Evolutionary conservation across 1,284 basidiomycete genomes (phyloP).

Genomic region (Irpex sp.): DNA sequence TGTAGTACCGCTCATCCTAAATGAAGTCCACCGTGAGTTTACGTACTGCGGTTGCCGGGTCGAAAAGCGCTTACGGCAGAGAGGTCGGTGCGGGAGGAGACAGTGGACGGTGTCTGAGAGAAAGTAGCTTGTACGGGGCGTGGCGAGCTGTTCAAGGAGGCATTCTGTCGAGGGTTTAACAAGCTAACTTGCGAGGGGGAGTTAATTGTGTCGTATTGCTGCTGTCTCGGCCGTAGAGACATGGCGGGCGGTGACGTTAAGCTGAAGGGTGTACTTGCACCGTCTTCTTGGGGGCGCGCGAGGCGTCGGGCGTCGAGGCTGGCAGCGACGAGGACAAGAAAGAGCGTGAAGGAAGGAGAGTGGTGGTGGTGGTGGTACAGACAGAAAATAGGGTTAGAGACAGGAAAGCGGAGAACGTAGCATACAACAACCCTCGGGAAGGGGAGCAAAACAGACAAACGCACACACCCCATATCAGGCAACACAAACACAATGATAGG

Average conservation of each 20-base stretch:
- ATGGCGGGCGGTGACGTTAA: constrained; percentile 17
- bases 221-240: constrained; percentile 20
- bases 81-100: constrained; percentile 35
- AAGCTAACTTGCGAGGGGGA: constrained; percentile 55
- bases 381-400: neutral
- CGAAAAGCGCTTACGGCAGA: constrained; percentile 36
- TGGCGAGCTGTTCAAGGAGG: constrained; percentile 14
- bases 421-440: neutral
- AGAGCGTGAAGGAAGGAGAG: neutral
- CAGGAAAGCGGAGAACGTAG: neutral
- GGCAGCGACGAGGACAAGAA: neutral
- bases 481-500: constrained; percentile 21
- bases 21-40: neutral
- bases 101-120: constrained; percentile 35
- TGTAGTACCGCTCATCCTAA: constrained; percentile 42
- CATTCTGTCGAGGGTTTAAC: constrained; percentile 31
- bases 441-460: neutral
- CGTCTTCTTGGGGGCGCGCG: neutral
- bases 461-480: neutral
- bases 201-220: constrained; percentile 21
- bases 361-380: constrained; percentile 1
- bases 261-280: neutral
- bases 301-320: neutral
- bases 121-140: constrained; percentile 44
- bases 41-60: constrained; percentile 7